Percentiles rank a stretch among this genome's conserved stretches.
Evolutionary conservation across 1,284 basidiomycete genomes (phyloP).

Genomic region (Coniferiporia sulphurascens): DNA sequence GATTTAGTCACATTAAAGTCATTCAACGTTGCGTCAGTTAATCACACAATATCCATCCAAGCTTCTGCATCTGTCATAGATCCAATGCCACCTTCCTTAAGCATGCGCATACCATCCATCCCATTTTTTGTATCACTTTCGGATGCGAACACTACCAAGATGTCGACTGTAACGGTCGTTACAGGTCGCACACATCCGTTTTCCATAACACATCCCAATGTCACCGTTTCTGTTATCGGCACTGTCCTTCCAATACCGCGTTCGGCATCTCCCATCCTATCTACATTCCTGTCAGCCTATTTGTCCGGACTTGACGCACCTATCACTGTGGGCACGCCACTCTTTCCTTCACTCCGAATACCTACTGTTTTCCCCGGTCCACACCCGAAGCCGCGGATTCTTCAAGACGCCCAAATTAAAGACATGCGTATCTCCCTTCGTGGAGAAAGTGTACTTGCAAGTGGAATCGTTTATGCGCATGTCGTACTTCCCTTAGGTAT

Average conservation of each 20-base stretch:
- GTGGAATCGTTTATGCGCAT: slow-evolving; percentile 57
- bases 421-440: slow-evolving; percentile 64
- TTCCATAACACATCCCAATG: slow-evolving; percentile 59
- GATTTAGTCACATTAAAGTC: slow-evolving; percentile 55
- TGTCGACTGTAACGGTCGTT: slow-evolving; percentile 38
- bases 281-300: slow-evolving; percentile 52
- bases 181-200: slow-evolving; percentile 51
- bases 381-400: slow-evolving; percentile 51
- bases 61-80: slow-evolving; percentile 37
- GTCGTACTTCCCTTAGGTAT: slow-evolving; percentile 66
- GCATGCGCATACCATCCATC: slow-evolving; percentile 46
- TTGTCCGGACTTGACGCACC: slow-evolving; percentile 46
- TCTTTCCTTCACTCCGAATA: slow-evolving; percentile 44
- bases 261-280: slow-evolving; percentile 28
- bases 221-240: slow-evolving; percentile 54
- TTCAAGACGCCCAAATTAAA: slow-evolving; percentile 64
- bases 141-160: slow-evolving; percentile 20
- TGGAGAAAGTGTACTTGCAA: slow-evolving; percentile 47
- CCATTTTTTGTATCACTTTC: slow-evolving; percentile 56
- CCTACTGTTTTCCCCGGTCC: slow-evolving; percentile 60
- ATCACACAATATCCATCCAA: slow-evolving; percentile 58
- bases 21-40: slow-evolving; percentile 50
- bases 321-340: slow-evolving; percentile 51
- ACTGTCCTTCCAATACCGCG: slow-evolving; percentile 49
- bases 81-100: slow-evolving; percentile 4